Evolutionary conservation across 306 rosid genomes (phyloP).

Genomic region (Urtica urens): DNA sequence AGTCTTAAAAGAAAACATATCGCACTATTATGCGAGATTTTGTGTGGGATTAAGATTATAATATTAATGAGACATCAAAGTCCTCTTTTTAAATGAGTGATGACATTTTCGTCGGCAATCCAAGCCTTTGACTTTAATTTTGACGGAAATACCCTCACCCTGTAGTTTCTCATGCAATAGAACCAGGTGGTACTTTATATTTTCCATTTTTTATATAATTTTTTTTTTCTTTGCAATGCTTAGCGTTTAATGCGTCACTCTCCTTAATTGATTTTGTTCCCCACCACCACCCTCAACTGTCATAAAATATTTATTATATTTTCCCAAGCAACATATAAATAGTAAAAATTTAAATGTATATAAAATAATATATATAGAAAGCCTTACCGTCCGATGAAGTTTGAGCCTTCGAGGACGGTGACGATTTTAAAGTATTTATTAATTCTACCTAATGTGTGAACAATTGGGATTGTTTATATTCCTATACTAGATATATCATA

Average conservation of each 20-base stretch:
- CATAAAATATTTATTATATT: conserved; percentile 18
- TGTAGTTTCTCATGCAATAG: too few relatives aligned
- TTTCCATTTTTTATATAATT: not conserved
- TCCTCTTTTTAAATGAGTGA: conserved; percentile 1
- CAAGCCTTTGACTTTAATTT: conserved; percentile 31
- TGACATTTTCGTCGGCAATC: conserved; percentile 41
- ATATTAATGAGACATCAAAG: conserved; percentile 2
- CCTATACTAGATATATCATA: not conserved
- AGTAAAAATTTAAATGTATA: not conserved
- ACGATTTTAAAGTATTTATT: not conserved
- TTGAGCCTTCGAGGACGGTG: not conserved
- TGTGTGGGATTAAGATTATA: conserved; percentile 1
- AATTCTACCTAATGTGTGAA: not conserved
- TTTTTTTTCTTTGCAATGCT: conserved; percentile 13
- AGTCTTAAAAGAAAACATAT: too few relatives aligned
- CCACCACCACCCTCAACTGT: conserved; percentile 41
- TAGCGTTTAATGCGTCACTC: conserved; percentile 16
- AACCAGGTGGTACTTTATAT: too few relatives aligned
- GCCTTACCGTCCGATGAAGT: not conserved
- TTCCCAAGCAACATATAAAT: not conserved
- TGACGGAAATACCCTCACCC: conserved; percentile 27
- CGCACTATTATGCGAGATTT: not conserved
- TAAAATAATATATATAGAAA: conserved; percentile 2
- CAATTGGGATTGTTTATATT: not conserved
- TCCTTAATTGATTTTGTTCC: conserved; percentile 28